These are phyloP conservation scores for Fomes fomentarius DNA, from an alignment of 1,284 basidiomycete genomes.

Conservation along the genomic window DNA sequence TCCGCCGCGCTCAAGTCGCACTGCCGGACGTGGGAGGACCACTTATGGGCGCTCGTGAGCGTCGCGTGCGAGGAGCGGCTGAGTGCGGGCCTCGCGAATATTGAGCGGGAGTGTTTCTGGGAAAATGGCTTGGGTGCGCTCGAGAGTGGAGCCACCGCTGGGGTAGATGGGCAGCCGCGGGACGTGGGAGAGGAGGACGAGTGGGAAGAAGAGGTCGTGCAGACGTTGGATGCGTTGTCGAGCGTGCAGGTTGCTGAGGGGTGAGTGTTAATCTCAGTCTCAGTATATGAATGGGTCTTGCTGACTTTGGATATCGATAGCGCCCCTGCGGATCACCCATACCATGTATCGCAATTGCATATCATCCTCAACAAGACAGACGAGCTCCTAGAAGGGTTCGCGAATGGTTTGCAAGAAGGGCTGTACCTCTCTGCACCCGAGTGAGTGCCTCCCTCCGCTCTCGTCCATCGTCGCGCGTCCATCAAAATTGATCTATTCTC, in stretches of 20 bases:
- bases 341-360: conserved; percentile 84
- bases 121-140: conserved; percentile 51
- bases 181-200: conserved; percentile 44
- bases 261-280: no score
- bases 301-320: conserved; percentile 36
- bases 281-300: no score
- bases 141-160: conserved; percentile 37
- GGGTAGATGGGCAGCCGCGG: neutral
- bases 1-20: conserved; percentile 76
- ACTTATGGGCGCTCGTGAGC: conserved; percentile 91
- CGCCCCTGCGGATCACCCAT: conserved; percentile 76
- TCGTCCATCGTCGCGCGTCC: neutral
- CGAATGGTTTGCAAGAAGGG: conserved; percentile 57
- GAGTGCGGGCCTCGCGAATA: conserved; percentile 56
- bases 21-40: conserved; percentile 92
- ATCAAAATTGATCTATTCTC: no score
- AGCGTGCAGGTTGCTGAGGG: conserved; percentile 60
- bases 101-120: conserved; percentile 65
- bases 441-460: conserved; percentile 44
- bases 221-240: conserved; percentile 55
- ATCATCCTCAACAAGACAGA: conserved; percentile 82
- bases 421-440: conserved; percentile 57
- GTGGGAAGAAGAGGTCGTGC: conserved; percentile 64
- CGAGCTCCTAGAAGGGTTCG: conserved; percentile 74
- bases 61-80: conserved; percentile 85